Base-by-base conservation (phyloP, 2,329 filamentous ascomycete genomes). In the Coniochaeta sp. region DNA sequence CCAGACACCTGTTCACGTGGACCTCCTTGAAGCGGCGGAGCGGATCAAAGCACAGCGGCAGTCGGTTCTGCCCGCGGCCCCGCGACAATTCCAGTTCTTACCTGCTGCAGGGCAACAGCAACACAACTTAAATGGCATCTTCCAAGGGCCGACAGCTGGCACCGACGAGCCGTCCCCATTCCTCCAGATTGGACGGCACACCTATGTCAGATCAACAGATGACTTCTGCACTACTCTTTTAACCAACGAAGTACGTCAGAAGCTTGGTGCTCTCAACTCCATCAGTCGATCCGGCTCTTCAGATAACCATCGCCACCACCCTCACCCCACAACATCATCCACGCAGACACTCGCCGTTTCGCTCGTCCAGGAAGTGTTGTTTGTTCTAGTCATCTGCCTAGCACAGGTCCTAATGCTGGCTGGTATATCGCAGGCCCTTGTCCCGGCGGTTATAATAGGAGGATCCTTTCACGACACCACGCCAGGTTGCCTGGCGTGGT, bases 401-500 rank as follows among this genome's bases (percentile, higher is more conserved):
- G 69, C 76, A 12, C 76, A 79, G 64, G 67, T 77, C n/a, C 73
- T 79, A 62, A 80, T 78, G 34, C 77, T 81, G 63, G 74, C 75
- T 0, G 77, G 75, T n/a, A 73, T 84, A 4, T 77, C 74, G 3
- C 74, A 79, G 62, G 74, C 74, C 3, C 69, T 86, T 32, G 73
- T 80, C 8, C 78, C 81, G 9, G 70, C 83, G 0, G 72, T 71
- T 57, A 74, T 78, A 36, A 80, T 85, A 58, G 80, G 78, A 19
- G 64, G 67, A 14, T 75, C 71, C 55, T 84, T 84, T 62, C 71
- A 72, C 17, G 70, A 79, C 54, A 72, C 67, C 3, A 73, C 76
- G 2, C 69, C 72, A 0, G 77, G 77, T 9, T 69, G 77, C n/a
- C 71, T 84, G 16, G 77, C 76, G 55, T 87, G 84, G 83, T 77